Evolutionary conservation across 495 filamentous ascomycete species (phyloP).

Genomic region (Acidiella bohemica): DNA sequence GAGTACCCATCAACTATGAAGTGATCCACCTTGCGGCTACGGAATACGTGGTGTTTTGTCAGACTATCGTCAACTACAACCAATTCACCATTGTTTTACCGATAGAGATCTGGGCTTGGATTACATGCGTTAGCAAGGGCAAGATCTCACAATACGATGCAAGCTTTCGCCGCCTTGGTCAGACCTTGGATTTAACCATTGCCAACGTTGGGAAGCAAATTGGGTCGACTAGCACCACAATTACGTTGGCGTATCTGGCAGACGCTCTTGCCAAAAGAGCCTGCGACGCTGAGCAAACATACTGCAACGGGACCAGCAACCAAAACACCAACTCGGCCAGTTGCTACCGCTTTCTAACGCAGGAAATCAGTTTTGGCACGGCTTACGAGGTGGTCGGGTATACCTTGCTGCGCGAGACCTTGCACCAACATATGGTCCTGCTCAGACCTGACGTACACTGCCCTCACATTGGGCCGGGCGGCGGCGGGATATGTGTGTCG

Average conservation of each 20-base stretch:
- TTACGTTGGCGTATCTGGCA: not conserved
- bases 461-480: not conserved
- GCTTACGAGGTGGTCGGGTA: not conserved
- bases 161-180: not conserved
- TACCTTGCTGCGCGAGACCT: not conserved
- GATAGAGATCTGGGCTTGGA: not conserved
- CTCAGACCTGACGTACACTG: not conserved
- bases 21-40: slow-evolving; percentile 21
- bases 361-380: not conserved
- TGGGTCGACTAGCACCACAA: not conserved
- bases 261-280: slow-evolving; percentile 1
- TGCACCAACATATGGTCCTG: not conserved
- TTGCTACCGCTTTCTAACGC: not conserved
- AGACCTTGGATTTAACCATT: not conserved
- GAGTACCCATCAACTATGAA: not conserved
- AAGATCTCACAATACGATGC: slow-evolving; percentile 2
- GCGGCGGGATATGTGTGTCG: not conserved
- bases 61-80: not conserved
- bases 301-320: not conserved
- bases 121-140: not conserved
- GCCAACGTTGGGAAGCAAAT: not conserved
- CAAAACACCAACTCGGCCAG: not conserved
- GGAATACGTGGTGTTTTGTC: slow-evolving; percentile 25
- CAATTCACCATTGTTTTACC: not conserved
- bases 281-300: not conserved